These are phyloP conservation scores for Pythium phragmiticola DNA, from an alignment of 352 stramenopile genomes.

Conservation along the genomic window DNA sequence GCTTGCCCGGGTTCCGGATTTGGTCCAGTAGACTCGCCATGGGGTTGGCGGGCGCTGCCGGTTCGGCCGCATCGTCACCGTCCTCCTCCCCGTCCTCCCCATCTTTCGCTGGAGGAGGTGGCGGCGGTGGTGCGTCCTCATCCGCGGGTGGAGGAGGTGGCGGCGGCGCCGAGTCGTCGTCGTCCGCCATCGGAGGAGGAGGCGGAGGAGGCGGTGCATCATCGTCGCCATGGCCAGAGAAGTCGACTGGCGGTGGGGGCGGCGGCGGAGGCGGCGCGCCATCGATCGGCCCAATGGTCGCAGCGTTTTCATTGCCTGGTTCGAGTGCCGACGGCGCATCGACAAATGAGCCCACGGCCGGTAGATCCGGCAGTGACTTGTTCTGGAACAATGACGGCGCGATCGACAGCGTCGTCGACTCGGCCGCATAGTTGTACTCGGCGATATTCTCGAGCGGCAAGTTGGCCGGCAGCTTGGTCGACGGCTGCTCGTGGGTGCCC, in stretches of 20 bases:
- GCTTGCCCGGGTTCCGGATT: constrained; percentile 31
- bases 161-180: constrained; percentile 40
- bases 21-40: constrained; percentile 28
- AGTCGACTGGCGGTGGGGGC: constrained; percentile 56
- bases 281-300: constrained; percentile 65
- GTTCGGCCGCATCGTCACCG: constrained; percentile 4
- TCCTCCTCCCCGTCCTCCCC: constrained; percentile 10
- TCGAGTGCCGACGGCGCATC: constrained; percentile 65
- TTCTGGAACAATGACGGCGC: constrained; percentile 84
- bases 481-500: constrained; percentile 65
- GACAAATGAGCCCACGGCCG: constrained; percentile 58
- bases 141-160: constrained; percentile 27
- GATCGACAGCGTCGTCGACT: constrained; percentile 52
- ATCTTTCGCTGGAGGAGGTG: constrained; percentile 5
- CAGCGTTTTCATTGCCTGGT: constrained; percentile 41
- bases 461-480: constrained; percentile 74
- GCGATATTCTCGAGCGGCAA: constrained; percentile 78
- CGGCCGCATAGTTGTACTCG: constrained; percentile 75
- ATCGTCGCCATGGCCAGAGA: constrained; percentile 36
- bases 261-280: constrained; percentile 61
- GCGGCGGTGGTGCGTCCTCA: constrained; percentile 28
- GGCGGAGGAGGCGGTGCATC: constrained; percentile 51
- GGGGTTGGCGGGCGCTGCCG: constrained; percentile 21
- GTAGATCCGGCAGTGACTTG: constrained; percentile 71
- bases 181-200: constrained; percentile 37